Percentiles rank a stretch among this genome's conserved stretches.
Conservation (phyloP, 1,284 basidiomycete genomes). For the Schizophyllum amplum region DNA sequence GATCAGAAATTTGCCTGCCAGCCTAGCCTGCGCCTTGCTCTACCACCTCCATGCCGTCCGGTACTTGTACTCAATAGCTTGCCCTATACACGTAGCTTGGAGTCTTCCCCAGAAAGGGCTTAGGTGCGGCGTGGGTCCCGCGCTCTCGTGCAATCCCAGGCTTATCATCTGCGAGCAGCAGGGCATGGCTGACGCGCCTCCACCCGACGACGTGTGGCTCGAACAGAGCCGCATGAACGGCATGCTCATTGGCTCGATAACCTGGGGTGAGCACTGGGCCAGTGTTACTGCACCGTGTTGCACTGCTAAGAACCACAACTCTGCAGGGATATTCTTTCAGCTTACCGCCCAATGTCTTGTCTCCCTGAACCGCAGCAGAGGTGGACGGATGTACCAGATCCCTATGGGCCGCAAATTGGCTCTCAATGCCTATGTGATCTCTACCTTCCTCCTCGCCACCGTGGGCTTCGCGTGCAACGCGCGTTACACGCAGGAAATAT, state of each 20-base stretch:
- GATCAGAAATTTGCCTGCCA: no score
- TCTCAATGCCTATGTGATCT: not conserved
- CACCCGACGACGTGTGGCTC: not conserved
- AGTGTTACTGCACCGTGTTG: no score
- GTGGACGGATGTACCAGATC: not conserved
- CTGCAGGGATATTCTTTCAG: not conserved
- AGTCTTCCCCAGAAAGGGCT: no score
- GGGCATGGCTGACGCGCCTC: not conserved
- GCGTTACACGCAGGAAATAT: slow-evolving; percentile 5
- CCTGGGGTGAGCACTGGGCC: not conserved
- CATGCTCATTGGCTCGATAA: not conserved
- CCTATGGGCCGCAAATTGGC: not conserved
- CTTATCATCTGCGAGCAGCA: not conserved
- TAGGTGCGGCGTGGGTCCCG: no score
- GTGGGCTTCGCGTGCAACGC: slow-evolving; percentile 3
- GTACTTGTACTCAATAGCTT: no score
- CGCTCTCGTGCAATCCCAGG: no score
- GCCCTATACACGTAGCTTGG: no score
- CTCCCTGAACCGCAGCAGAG: not conserved
- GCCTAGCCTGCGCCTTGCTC: no score
- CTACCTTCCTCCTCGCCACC: slow-evolving; percentile 6
- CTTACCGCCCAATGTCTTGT: not conserved
- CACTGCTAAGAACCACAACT: no score
- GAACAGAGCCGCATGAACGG: not conserved
- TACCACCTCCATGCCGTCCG: no score